A percentile compares a stretch with the other conserved stretches of the same genome.
These are phyloP conservation scores for Theobroma cacao DNA, from an alignment of 345 rosid species.

Conservation along the genomic window DNA sequence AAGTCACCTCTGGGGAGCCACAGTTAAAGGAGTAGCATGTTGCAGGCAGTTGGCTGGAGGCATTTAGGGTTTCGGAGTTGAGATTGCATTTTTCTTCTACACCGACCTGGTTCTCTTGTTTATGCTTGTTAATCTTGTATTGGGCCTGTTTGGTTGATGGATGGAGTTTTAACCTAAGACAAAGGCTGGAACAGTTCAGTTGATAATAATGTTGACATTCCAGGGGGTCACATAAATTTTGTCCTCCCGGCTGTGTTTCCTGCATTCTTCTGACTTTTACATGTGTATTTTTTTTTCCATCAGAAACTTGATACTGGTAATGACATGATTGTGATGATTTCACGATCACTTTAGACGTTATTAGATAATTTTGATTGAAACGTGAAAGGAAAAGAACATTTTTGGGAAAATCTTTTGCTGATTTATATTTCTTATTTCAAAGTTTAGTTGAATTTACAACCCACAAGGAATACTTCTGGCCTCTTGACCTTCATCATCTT, in stretches of 20 bases:
- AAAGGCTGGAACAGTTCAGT: constrained; percentile 22
- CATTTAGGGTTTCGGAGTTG: constrained; percentile 17
- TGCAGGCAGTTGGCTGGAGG: not conserved
- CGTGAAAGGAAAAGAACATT: not conserved
- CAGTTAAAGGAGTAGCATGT: constrained; percentile 41
- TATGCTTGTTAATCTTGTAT: constrained; percentile 22
- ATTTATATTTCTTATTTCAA: not conserved
- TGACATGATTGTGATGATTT: not conserved
- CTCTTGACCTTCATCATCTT: no score
- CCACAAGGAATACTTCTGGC: no score
- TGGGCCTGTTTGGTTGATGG: constrained; percentile 31
- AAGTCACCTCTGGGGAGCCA: constrained; percentile 46
- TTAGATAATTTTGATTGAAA: not conserved
- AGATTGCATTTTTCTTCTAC: constrained; percentile 15
- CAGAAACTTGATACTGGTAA: no score
- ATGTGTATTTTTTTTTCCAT: not conserved
- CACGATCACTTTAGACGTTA: not conserved
- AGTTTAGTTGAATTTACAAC: not conserved
- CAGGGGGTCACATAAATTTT: constrained; percentile 13
- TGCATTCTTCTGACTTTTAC: constrained; percentile 2
- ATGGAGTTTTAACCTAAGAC: constrained; percentile 27
- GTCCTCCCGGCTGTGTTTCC: not conserved
- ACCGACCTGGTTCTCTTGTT: constrained; percentile 13
- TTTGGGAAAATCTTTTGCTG: not conserved
- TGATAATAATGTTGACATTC: constrained; percentile 34